Evolutionary conservation across 2,329 filamentous ascomycete species (phyloP).

Genomic region (Fusarium verrucosum): DNA sequence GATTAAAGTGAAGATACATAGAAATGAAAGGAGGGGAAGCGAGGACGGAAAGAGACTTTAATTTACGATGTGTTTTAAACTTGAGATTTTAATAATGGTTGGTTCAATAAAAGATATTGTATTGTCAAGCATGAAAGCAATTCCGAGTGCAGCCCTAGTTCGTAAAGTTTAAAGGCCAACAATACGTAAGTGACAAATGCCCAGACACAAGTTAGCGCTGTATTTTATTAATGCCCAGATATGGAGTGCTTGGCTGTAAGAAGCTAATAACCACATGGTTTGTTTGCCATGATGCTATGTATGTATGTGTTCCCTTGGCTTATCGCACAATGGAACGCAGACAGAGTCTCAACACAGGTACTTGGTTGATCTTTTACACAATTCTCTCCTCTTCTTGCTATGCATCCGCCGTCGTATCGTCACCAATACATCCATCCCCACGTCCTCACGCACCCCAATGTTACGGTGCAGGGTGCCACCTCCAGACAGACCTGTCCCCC

Average conservation of each 20-base stretch:
- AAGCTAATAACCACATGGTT: not conserved
- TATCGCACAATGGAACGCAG: not conserved
- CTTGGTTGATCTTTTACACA: not conserved
- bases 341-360: not conserved
- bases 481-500: conserved; percentile 39
- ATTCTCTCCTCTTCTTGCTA: not conserved
- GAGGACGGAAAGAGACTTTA: not conserved
- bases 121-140: not conserved
- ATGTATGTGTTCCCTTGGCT: not conserved
- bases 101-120: not conserved
- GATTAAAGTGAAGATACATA: conserved; percentile 10
- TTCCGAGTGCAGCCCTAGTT: not conserved
- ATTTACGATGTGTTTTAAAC: no score
- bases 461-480: conserved; percentile 35
- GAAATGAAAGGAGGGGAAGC: conserved; percentile 4
- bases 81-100: not conserved
- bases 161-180: not conserved
- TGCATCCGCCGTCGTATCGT: conserved; percentile 20
- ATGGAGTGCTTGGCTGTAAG: not conserved
- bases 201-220: not conserved
- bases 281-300: not conserved
- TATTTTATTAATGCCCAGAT: conserved; percentile 7
- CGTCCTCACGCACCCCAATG: conserved; percentile 28
- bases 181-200: not conserved
- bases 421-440: conserved; percentile 29